Evolutionary conservation across 345 rosid species (phyloP), one percentile per base, ranked within the genome.

Genomic region (Arabidopsis arenosa): DNA sequence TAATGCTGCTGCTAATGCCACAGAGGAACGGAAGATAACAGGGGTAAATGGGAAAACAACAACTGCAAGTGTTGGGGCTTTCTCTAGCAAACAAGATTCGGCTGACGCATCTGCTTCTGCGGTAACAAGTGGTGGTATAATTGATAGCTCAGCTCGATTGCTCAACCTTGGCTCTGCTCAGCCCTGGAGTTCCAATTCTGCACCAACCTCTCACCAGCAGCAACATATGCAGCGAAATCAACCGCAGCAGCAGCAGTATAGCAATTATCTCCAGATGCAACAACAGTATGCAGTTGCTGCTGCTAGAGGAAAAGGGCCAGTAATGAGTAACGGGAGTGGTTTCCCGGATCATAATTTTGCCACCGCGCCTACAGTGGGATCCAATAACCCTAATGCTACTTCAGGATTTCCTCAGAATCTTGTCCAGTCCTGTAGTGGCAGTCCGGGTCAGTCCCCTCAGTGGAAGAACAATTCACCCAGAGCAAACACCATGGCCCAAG

Each of bases 391-490:
- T 23, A 84, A 77, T 79, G 75, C 84, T 36, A 59, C 79, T 10
- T 52, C 94, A 58, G 75, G 76, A 0, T 88, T 85, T 79, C 84
- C 91, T 5, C 91, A 82, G 72, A 92, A 75, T 75, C 78, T 86
- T 63, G 89, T 86, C 21, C 97, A 86, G 78, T 83, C 82, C 66
- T 70, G 82, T 71, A 76, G n/a, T 21, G 57, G 79, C 37, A 78
- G 83, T 69, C 86, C 87, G 3, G 78, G 61, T 33, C 95, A 88
- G 35, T 82, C 95, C 64, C 78, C 89, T 45, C 97, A 85, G 68
- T 89, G 97, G 97, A 91, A 86, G 76, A 61, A 6, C 48, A 85
- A 80, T 83, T 80, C 92, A 44, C 70, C 52, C 23, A 83, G 90
- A 15, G 62, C 81, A 11, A 54, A 84, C 5, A 55, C 81, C 9